A percentile compares a stretch with the other conserved stretches of the same genome.
These are phyloP conservation scores for Cicer arietinum DNA, from an alignment of 306 rosid genomes.

Conservation along the genomic window DNA sequence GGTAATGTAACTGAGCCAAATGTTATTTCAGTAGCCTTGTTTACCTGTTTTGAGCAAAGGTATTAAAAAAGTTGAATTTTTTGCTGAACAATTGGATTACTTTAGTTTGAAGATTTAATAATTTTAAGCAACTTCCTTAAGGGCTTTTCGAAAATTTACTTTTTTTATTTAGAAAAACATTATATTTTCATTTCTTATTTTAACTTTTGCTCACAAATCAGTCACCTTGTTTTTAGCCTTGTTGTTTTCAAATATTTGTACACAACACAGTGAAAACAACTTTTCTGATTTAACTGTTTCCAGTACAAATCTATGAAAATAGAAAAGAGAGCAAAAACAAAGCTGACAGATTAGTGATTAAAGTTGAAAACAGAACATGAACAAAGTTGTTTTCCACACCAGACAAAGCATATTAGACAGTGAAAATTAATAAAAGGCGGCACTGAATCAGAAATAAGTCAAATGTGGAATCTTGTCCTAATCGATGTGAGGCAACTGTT, in stretches of 20 bases:
- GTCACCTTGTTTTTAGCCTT: neutral
- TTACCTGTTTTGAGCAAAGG: constrained; percentile 34
- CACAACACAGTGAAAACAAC: neutral
- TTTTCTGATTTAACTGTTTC: neutral
- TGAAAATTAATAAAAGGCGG: neutral
- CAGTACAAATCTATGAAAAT: neutral
- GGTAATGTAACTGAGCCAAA: constrained; percentile 42
- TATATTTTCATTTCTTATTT: neutral
- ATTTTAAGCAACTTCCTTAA: constrained; percentile 4
- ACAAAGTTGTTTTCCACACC: neutral
- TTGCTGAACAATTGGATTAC: neutral
- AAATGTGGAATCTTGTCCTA: neutral
- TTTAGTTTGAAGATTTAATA: neutral
- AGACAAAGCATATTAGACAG: neutral
- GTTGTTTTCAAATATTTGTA: neutral
- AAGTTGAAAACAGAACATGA: neutral
- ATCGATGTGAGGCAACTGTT: neutral
- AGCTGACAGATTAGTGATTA: neutral
- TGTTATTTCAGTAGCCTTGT: constrained; percentile 40
- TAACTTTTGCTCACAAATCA: neutral
- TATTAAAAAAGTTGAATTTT: neutral
- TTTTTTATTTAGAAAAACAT: neutral
- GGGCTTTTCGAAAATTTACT: neutral
- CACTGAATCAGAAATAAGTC: constrained; percentile 16
- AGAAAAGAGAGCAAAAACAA: neutral